phyloP scores from a whole-genome alignment of 768 basidiomycete genomes.

The Naganishia kalamii region DNA sequence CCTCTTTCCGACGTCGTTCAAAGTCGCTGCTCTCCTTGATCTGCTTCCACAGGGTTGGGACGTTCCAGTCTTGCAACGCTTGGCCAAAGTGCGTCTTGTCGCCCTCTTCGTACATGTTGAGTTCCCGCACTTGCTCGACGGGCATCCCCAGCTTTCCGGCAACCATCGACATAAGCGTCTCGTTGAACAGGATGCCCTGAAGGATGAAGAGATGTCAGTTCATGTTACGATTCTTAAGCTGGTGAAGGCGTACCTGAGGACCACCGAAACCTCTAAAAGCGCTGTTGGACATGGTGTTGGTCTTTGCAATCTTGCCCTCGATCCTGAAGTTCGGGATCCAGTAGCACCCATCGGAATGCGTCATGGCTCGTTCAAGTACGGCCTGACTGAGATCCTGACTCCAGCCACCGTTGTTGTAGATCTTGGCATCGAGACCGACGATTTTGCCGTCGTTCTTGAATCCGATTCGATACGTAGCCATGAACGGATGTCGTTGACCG shows the following conservation, averaged over 20 bases:
- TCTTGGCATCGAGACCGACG: conserved; percentile 26
- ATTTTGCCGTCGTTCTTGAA: conserved; percentile 32
- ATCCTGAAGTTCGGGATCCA: conserved; percentile 31
- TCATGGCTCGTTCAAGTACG: conserved; percentile 33
- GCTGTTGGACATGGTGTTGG: conserved; percentile 36
- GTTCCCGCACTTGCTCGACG: conserved; percentile 30
- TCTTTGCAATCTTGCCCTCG: conserved; percentile 30
- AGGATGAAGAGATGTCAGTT: neutral
- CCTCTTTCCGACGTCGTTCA: conserved; percentile 24
- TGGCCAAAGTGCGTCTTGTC: conserved; percentile 33
- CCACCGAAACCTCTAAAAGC: conserved; percentile 34
- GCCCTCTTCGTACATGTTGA: conserved; percentile 32
- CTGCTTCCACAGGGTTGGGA: conserved; percentile 29
- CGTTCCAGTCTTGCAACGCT: conserved; percentile 31
- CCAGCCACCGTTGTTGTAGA: conserved; percentile 34
- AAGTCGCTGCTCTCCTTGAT: conserved; percentile 23
- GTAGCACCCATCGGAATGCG: conserved; percentile 30
- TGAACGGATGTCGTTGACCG: conserved; percentile 35
- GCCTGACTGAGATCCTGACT: conserved; percentile 33
- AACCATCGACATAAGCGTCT: conserved; percentile 29
- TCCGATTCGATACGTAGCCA: conserved; percentile 29
- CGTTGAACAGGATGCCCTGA: conserved; percentile 33
- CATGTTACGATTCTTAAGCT: neutral
- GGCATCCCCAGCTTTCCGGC: conserved; percentile 29
- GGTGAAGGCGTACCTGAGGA: conserved; percentile 13